Evolutionary conservation across 1,139 yeast genomes (phyloP), one percentile per base, ranked within the genome.

Genomic region (Kluyveromyces sp.): DNA sequence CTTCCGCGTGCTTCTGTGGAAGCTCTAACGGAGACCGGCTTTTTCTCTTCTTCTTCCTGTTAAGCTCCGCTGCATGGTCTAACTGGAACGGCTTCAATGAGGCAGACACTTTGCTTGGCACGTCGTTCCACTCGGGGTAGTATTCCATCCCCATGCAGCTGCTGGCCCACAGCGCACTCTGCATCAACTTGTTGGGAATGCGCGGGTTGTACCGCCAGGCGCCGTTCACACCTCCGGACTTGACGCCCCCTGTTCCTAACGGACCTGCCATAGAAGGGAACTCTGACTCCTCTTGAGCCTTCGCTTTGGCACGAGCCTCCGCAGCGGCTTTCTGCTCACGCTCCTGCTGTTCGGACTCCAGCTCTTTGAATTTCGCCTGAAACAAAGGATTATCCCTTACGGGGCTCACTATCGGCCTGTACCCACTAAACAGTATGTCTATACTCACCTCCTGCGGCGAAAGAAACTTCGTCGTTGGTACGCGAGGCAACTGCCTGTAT

Each of bases 371-470:
- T 44, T 41, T 8, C 41, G 50, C 36, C 55, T 38, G 45, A 41
- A 58, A 54, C 30, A 60, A 44, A 26, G 65, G 65, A 42, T 59
- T 61, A 43, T 59, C 62, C 43, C 47, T 50, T 35, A 60, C 58
- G 1, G 65, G 65, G 40, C 58, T 57, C 45, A 50, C 54, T 8
- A 60, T 49, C 1, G 65, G 65, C 36, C 63, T 45, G 48, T 61
- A 60, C 25, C 65, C 64, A 46, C 58, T 55, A 42, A 52, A 60
- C 36, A 61, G 45, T 16, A 60, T 57, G 46, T 61, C 65, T 11
- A 54, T 49, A 8, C 53, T 48, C 22, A 61, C 47, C 39, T 54
- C 53, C 20, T 51, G 47, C 9, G 53, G 52, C 36, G 58, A 60
- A 26, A 60, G 42, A 41, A 52, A 58, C 44, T 52, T 55, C 6